Evolutionary conservation across 352 stramenopile species (phyloP).

Genomic region (Hyaloperonospora brassicae): DNA sequence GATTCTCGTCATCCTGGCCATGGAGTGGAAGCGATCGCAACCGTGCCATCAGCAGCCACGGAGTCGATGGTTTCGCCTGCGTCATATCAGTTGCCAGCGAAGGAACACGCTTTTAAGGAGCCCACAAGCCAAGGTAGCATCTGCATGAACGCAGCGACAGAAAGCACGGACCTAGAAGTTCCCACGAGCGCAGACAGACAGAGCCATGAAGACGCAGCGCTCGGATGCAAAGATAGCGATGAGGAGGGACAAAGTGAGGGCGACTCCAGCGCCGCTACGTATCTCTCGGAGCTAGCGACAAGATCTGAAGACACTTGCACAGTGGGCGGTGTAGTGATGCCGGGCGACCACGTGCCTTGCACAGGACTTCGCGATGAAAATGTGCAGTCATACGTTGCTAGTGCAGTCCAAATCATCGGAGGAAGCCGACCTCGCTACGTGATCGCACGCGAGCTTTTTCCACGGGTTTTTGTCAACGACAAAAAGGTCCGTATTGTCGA

Average conservation of each 20-base stretch:
- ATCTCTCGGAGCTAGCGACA: conserved; percentile 19
- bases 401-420: conserved; percentile 58
- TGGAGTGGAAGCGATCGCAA: conserved; percentile 4
- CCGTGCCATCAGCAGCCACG: neutral
- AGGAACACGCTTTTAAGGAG: conserved; percentile 5
- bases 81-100: conserved; percentile 3
- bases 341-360: conserved; percentile 42
- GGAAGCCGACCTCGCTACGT: conserved; percentile 73
- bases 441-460: conserved; percentile 71
- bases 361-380: conserved; percentile 56
- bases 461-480: conserved; percentile 43
- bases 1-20: conserved; percentile 2
- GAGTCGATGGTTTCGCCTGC: conserved; percentile 15
- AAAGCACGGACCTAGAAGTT: conserved; percentile 1
- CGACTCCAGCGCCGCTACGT: conserved; percentile 22
- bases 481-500: conserved; percentile 59
- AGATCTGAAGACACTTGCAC: conserved; percentile 3
- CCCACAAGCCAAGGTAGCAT: conserved; percentile 1
- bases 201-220: conserved; percentile 1
- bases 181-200: conserved; percentile 1
- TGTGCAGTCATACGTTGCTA: conserved; percentile 52
- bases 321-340: conserved; percentile 15
- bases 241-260: conserved; percentile 16
- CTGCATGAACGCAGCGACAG: neutral
- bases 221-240: conserved; percentile 8